Evolutionary conservation across 176 grass and related monocot species (phyloP), one percentile per base, ranked within the genome.

Genomic region (Neostapfia colusana): DNA sequence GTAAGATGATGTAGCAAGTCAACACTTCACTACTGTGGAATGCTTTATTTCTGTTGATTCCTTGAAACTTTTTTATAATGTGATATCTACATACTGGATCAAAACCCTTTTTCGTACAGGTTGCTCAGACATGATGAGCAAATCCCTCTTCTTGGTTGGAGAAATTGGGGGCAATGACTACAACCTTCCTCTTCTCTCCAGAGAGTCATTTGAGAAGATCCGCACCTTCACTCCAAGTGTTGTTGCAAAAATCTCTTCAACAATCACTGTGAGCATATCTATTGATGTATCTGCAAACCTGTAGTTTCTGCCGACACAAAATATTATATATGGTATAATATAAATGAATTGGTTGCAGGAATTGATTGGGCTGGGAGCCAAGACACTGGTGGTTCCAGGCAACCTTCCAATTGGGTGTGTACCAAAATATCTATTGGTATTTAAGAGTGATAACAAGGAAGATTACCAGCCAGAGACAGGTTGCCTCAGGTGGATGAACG

Each of bases 111-210:
- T 74, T 83, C 80, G 23, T 21, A 64, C 72, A 89, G 86, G 38
- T 43, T 82, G 88, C 61, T 79, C 18, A 0, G 49, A 59, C 42
- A 63, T 88, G 23, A 76, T 95, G 48, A 80, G 76, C 62, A 66
- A 76, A 62, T 78, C 91, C 36, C 89, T 95, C 20, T 92, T 98
- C 81, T 70, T 90, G 41, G 73, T 95, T 38, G 95, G 95, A 73
- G 95, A 98, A 82, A 98, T 98, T 63, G 91, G 91, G 31, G 95
- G 95, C 6, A 98, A 98, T 61, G 95, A 98, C 81, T 98, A 98
- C 80, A 98, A 98, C 76, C 6, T 86, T 63, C 82, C 91, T 51
- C 74, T 92, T 63, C 73, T 83, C 15, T 43, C 25, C 9, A 70
- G 82, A 2, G 70, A n/a, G 16, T 48, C 75, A 0, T 23, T 94